Conservation (phyloP, 129 eudicot species). For the Tagetes patula region DNA sequence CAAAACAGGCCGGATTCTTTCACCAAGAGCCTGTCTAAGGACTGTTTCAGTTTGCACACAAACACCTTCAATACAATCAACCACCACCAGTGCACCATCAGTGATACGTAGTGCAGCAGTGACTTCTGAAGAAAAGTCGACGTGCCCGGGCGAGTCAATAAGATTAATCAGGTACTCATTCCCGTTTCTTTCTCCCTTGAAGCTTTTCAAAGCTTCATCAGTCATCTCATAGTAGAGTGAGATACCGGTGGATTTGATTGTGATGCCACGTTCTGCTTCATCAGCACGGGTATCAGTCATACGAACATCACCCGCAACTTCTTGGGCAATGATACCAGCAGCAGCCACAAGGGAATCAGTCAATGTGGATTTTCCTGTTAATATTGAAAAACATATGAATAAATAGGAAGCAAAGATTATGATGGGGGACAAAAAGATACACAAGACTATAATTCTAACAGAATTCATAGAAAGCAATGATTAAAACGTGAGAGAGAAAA, state of each 20-base stretch:
- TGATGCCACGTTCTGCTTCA: constrained; percentile 70
- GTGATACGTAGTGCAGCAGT: constrained; percentile 69
- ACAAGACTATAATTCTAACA: not conserved
- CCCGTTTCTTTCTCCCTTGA: constrained; percentile 44
- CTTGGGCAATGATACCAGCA: constrained; percentile 60
- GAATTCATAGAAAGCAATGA: not conserved
- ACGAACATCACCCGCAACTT: constrained; percentile 67
- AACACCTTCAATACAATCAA: constrained; percentile 70
- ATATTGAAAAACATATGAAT: not conserved
- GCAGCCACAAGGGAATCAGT: constrained; percentile 66
- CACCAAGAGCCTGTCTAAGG: constrained; percentile 70
- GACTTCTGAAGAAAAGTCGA: constrained; percentile 60
- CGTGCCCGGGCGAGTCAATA: constrained; percentile 65
- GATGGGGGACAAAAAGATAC: not conserved
- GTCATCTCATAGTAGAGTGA: constrained; percentile 59
- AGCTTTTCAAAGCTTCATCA: constrained; percentile 43
- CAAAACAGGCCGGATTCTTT: constrained; percentile 58
- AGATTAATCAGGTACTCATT: constrained; percentile 66
- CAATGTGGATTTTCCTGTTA: constrained; percentile 54
- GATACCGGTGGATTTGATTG: constrained; percentile 63
- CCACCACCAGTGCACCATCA: constrained; percentile 66
- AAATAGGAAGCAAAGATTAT: not conserved
- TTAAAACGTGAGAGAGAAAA: not conserved
- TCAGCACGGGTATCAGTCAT: constrained; percentile 70
- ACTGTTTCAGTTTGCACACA: constrained; percentile 71